Evolutionary conservation across 225 moss, liverwort and hornwort genomes (phyloP).

Genomic region (Asterella californica): DNA sequence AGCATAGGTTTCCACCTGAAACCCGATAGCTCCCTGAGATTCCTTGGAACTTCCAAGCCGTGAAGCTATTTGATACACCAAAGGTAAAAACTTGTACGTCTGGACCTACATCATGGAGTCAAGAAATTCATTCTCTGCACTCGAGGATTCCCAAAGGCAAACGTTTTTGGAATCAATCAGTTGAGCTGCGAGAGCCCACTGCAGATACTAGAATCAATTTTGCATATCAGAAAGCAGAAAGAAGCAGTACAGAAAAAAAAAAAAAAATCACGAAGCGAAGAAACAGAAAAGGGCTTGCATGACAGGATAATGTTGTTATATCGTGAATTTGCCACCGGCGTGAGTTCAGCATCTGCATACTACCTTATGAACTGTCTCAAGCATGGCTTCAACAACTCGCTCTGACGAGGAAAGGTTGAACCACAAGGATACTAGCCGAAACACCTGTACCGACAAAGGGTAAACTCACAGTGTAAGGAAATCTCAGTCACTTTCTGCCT

Average conservation of each 20-base stretch:
- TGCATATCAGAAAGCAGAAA: not conserved
- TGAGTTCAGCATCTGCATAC: not conserved
- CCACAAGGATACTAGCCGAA: slow-evolving; percentile 87
- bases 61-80: slow-evolving; percentile 97
- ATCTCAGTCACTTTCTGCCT: not conserved
- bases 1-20: slow-evolving; percentile 51
- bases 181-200: too few relatives aligned
- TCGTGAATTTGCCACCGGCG: not conserved
- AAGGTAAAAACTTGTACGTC: slow-evolving; percentile 88
- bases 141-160: too few relatives aligned
- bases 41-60: slow-evolving; percentile 83
- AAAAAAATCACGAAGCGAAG: not conserved
- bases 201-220: not conserved
- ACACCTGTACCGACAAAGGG: slow-evolving; percentile 49
- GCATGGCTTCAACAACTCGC: slow-evolving; percentile 76
- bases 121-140: not conserved
- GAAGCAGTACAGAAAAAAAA: not conserved
- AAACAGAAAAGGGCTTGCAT: not conserved
- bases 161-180: too few relatives aligned
- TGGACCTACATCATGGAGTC: slow-evolving; percentile 59
- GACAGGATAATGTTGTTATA: too few relatives aligned
- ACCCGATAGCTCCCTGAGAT: slow-evolving; percentile 45
- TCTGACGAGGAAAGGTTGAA: slow-evolving; percentile 69
- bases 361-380: slow-evolving; percentile 76
- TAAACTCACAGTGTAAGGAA: not conserved